Percentiles rank a stretch among this genome's conserved stretches.
Conservation (phyloP, 208 protist species). For the Trypanosoma mega region DNA sequence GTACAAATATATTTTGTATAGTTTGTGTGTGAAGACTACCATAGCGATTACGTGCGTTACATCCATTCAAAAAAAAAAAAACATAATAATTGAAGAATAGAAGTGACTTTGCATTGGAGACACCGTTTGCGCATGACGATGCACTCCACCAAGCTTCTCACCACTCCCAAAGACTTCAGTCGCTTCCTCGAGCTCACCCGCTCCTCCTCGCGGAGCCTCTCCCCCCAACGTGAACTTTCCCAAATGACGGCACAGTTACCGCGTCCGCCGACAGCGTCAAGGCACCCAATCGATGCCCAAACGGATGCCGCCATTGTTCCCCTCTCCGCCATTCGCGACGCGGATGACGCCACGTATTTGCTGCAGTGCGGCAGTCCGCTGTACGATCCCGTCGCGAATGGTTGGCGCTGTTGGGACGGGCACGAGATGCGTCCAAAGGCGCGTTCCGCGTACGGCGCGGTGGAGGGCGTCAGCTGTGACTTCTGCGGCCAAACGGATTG, state of each 20-base stretch:
- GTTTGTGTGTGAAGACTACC: too few species aligned
- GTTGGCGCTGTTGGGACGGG: slow-evolving; percentile 67
- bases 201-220: slow-evolving; percentile 51
- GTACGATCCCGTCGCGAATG: slow-evolving; percentile 62
- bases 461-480: slow-evolving; percentile 83
- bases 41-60: too few species aligned
- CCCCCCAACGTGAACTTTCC: slow-evolving; percentile 65
- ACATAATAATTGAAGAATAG: neutral
- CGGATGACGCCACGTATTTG: slow-evolving; percentile 15
- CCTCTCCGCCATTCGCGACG: neutral
- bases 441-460: slow-evolving; percentile 37
- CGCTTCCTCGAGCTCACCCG: slow-evolving; percentile 60
- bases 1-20: too few species aligned
- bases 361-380: slow-evolving; percentile 78
- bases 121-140: too few species aligned
- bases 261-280: neutral
- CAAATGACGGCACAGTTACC: slow-evolving; percentile 63
- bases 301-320: neutral
- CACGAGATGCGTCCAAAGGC: slow-evolving; percentile 38
- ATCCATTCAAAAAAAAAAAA: slow-evolving; percentile 25
- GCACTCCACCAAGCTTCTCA: slow-evolving; percentile 34
- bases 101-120: slow-evolving; percentile 1
- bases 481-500: slow-evolving; percentile 83
- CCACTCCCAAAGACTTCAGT: slow-evolving; percentile 57
- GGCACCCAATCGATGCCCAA: neutral